Conservation (phyloP, 805 yeast species). For the Lachancea dasiensis region DNA sequence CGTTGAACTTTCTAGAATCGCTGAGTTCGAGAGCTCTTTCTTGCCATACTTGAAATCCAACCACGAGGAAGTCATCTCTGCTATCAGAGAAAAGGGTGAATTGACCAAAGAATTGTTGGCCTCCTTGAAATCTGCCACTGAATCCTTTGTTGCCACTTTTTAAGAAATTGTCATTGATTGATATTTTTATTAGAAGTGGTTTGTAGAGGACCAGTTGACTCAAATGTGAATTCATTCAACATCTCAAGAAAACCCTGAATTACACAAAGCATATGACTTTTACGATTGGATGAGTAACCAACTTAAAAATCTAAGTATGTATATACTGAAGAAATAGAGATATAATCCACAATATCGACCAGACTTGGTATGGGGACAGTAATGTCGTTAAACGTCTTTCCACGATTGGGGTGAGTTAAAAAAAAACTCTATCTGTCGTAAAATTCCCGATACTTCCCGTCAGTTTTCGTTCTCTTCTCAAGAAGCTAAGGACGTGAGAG, state of each 20-base stretch:
- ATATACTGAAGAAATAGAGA: constrained; percentile 7
- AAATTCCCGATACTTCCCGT: no score
- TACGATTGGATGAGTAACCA: constrained; percentile 16
- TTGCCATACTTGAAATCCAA: constrained; percentile 86
- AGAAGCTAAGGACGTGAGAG: no score
- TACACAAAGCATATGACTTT: constrained; percentile 15
- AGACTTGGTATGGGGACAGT: not conserved
- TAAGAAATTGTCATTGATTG: constrained; percentile 30
- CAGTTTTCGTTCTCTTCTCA: no score
- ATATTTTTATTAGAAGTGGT: not conserved
- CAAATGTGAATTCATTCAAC: constrained; percentile 1
- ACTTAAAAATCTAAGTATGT: constrained; percentile 14
- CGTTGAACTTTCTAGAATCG: constrained; percentile 78
- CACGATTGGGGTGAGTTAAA: no score
- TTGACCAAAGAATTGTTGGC: constrained; percentile 82
- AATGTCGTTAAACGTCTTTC: no score
- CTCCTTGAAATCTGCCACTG: constrained; percentile 84
- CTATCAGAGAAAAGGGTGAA: constrained; percentile 86
- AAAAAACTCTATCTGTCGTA: no score
- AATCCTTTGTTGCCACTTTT: constrained; percentile 89
- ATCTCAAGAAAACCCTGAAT: not conserved
- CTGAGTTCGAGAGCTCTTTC: constrained; percentile 89
- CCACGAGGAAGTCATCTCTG: constrained; percentile 75
- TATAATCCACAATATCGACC: constrained; percentile 3
- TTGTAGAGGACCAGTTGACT: not conserved